Conservation (phyloP, 345 rosid genomes). For the Xanthoceras sorbifolium region DNA sequence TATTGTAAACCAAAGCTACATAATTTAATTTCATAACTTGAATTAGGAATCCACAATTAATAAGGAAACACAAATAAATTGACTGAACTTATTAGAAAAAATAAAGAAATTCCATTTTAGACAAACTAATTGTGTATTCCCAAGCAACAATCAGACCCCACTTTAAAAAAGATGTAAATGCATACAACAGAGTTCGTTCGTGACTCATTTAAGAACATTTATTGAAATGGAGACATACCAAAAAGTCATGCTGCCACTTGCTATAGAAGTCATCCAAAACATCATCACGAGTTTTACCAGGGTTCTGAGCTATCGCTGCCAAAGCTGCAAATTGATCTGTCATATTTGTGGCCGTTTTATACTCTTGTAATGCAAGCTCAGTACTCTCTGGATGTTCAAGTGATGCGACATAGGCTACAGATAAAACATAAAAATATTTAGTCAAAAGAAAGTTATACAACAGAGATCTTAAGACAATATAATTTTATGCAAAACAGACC, state of each 20-base stretch:
- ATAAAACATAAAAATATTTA: slow-evolving; percentile 9
- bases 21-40: neutral
- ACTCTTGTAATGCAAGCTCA: slow-evolving; percentile 67
- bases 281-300: slow-evolving; percentile 79
- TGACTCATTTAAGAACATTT: neutral
- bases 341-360: slow-evolving; percentile 84
- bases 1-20: neutral
- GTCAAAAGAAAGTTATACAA: neutral
- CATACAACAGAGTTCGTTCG: neutral
- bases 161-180: neutral
- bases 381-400: slow-evolving; percentile 61
- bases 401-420: slow-evolving; percentile 80
- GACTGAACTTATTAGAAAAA: too few relatives aligned
- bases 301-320: slow-evolving; percentile 79
- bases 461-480: neutral
- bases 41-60: neutral
- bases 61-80: neutral
- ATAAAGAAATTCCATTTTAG: neutral
- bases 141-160: neutral
- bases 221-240: slow-evolving; percentile 50
- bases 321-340: slow-evolving; percentile 92
- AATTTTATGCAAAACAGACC: slow-evolving; percentile 48
- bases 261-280: slow-evolving; percentile 75
- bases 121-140: neutral
- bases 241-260: slow-evolving; percentile 85